Conservation (phyloP, 257 asterid species). For the Jaltomata sinuosa region DNA sequence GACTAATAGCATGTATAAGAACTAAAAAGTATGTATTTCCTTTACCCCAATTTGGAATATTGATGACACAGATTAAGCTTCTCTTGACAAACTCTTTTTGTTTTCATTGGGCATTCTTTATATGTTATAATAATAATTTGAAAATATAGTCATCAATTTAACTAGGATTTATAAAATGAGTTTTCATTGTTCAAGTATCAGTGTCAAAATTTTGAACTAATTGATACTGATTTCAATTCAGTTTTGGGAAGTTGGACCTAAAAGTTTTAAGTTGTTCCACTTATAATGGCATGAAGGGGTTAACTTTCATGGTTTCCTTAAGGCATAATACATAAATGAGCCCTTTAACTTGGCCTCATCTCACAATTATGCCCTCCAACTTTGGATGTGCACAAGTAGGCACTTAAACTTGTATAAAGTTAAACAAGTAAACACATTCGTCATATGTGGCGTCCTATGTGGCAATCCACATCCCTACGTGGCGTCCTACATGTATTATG, state of each 20-base stretch:
- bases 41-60: background rate
- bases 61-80: background rate
- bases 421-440: no score
- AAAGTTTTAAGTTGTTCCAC: background rate
- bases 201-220: background rate
- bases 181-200: background rate
- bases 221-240: background rate
- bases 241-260: background rate
- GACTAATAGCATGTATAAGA: background rate
- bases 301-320: background rate
- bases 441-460: no score
- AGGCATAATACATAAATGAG: no score
- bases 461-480: no score
- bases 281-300: background rate
- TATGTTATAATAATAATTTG: background rate
- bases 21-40: background rate
- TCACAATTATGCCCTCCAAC: no score
- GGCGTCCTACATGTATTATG: no score
- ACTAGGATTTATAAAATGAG: background rate
- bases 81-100: background rate
- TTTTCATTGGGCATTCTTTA: background rate
- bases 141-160: background rate
- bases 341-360: no score
- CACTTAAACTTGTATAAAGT: no score
- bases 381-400: no score